Evolutionary conservation across 1,284 basidiomycete species (phyloP).

Genomic region (Pseudozyma pruni): DNA sequence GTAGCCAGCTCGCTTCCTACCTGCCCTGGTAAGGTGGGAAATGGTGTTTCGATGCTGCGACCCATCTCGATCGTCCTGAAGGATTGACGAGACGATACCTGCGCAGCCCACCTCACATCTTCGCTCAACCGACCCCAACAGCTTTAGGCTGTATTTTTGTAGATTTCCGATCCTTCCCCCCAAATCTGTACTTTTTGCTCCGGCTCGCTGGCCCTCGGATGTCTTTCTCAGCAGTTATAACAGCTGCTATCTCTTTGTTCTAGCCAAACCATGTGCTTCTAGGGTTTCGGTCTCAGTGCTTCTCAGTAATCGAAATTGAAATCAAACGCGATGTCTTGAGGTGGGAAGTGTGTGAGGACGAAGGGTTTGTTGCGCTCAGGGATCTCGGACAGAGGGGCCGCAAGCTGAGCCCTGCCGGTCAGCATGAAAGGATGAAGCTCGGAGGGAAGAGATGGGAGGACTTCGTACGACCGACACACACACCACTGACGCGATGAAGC

Average conservation of each 20-base stretch:
- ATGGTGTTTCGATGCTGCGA: constrained; percentile 5
- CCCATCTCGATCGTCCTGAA: constrained; percentile 30
- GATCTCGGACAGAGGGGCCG: too few species aligned
- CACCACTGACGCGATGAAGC: too few species aligned
- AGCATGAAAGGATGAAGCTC: neutral
- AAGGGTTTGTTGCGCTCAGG: too few species aligned
- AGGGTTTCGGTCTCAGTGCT: constrained; percentile 5
- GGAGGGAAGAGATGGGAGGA: neutral
- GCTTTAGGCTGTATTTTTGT: constrained; percentile 2
- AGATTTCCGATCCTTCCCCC: neutral
- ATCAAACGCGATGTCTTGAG: neutral
- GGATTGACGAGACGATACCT: constrained; percentile 39
- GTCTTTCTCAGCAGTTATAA: too few species aligned
- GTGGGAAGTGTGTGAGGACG: too few species aligned
- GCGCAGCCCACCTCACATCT: constrained; percentile 3
- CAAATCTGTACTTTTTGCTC: constrained; percentile 5
- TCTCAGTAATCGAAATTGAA: constrained; percentile 9
- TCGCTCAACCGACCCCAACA: constrained; percentile 28
- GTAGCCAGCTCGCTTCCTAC: constrained; percentile 32
- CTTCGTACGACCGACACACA: neutral
- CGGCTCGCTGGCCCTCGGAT: neutral
- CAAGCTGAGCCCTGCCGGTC: too few species aligned
- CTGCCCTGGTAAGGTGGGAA: constrained; percentile 29
- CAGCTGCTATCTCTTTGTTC: too few species aligned
- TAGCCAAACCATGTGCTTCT: constrained; percentile 1